Base-by-base conservation (phyloP, 2,329 filamentous ascomycete genomes). In the Xylariales sp. region DNA sequence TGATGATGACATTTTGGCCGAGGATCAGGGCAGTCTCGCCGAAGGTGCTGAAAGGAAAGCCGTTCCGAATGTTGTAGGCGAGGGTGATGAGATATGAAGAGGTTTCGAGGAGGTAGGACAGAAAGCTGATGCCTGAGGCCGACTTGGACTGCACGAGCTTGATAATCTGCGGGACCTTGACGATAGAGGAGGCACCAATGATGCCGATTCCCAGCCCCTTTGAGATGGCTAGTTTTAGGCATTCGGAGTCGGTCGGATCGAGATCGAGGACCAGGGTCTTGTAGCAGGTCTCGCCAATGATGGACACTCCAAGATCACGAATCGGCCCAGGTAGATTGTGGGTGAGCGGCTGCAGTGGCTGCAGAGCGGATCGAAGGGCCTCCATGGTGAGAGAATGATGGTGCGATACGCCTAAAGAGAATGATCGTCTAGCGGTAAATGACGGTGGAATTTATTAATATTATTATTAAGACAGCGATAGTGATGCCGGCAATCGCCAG, bases 161-260 rank as follows among this genome's bases (percentile, higher is more conserved):
- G 80, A 97, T 81, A 78, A 99, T 95, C 84, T 99, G 96, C 0
- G 96, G 96, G 32, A 99, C 90, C 84, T 99, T 99, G 84, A 99
- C 94, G 75, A 98, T 89, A 62, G 93, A 90, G 34, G 92, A 94
- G 61, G 94, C 93, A 73, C 87, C 91, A 78, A 99, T 94, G 82
- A 99, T 99, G 79, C 90, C 96, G 74, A 98, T 91, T 65, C 96
- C 95, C 16, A 99, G 90, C 3, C 87, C 93, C 83, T 99, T 99
- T 77, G 93, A 97, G 77, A 98, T 87, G 74, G 90, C 94, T 59
- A 97, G 89, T 78, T 96, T 96, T 75, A 97, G 83, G 85, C 96
- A 99, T 67, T 88, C 89, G 5, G 88, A 86, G 76, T 93, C 88
- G 71, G 89, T 87, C 75, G 91, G 85, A 82, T 97, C 91, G 78